Base-by-base conservation (phyloP, 2,329 filamentous ascomycete species). In the Polytolypa hystricis region DNA sequence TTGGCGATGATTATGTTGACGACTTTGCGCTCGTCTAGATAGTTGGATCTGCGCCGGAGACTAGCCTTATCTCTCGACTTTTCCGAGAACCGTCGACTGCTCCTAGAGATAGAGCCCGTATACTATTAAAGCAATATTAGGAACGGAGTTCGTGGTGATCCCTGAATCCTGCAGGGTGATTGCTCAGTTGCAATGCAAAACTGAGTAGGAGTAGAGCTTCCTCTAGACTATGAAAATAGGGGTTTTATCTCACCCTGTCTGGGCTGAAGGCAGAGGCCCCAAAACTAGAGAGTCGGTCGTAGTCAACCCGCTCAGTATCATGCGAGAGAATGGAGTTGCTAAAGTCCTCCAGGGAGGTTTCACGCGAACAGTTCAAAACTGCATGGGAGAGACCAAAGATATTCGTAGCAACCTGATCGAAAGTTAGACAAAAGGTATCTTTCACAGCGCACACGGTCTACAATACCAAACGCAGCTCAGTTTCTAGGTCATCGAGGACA, bases 1-100 rank as follows among this genome's bases (percentile, higher is more conserved):
- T 78, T 81, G 2, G 83, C 84, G 35, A 98, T 72, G 15, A 96
- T 69, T 8, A 95, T 69, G 59, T 93, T 86, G 44, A 85, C 81
- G 45, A 93, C 82, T 36, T 68, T 67, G 33, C 62, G 64, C 38
- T 62, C 62, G 40, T 73, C 69, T 39, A 65, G 55, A 39, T 53
- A 51, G 41, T 44, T 52, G 39, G 52, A 57, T 25, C 51, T 47
- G 8, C 43, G 26, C n/a, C 45, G 41, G 5, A 45, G 45, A 33
- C 47, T 53, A 35, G 39, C 42, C 18, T 44, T 37, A 20, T 49
- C 48, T 18, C 42, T 40, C 33, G 42, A 30, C n/a, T n/a, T n/a
- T n/a, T n/a, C n/a, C n/a, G n/a, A n/a, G 16, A 42, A 26, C 23
- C 23, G n/a, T 26, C 23, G 8, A 26, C n/a, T n/a, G n/a, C n/a